Percentiles rank a stretch among this genome's conserved stretches.
These are phyloP conservation scores for Aspergillus viridinutans DNA, from an alignment of 2,329 filamentous ascomycete genomes.

Conservation along the genomic window DNA sequence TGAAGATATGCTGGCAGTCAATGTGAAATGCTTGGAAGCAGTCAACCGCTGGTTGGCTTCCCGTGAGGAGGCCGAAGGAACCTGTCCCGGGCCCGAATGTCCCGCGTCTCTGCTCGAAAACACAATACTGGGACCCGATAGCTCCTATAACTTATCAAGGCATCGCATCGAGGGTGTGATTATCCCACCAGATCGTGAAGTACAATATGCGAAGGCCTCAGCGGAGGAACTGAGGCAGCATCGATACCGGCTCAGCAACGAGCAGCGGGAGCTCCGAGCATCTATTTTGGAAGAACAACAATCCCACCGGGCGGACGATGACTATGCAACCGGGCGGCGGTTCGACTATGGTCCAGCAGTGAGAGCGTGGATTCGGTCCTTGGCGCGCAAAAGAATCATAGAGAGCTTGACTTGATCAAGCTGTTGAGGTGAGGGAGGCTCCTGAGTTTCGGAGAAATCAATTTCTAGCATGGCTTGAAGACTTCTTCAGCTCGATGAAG, in stretches of 20 bases:
- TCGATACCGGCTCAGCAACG: conserved; percentile 23
- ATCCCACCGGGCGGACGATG: conserved; percentile 35
- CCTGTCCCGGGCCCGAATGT: neutral
- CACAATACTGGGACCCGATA: conserved; percentile 31
- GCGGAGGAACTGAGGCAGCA: conserved; percentile 29
- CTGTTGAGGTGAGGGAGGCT: neutral
- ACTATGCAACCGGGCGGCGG: conserved; percentile 38
- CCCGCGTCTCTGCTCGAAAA: conserved; percentile 11
- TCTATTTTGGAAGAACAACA: conserved; percentile 41
- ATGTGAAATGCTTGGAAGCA: conserved; percentile 42
- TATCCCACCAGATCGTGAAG: conserved; percentile 19
- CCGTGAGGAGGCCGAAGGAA: neutral
- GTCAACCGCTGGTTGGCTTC: conserved; percentile 30
- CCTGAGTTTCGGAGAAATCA: neutral
- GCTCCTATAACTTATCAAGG: conserved; percentile 32
- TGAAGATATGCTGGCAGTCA: conserved; percentile 39
- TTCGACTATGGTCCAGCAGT: conserved; percentile 67
- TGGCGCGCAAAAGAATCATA: conserved; percentile 64
- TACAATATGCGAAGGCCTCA: conserved; percentile 21
- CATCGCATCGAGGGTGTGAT: conserved; percentile 30
- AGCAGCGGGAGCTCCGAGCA: conserved; percentile 30
- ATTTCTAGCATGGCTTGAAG: neutral
- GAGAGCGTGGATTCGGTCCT: conserved; percentile 63
- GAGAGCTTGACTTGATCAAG: conserved; percentile 20
- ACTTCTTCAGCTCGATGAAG: neutral